phyloP scores from a whole-genome alignment of 1,284 basidiomycete species.

The Kwoniella shivajii region DNA sequence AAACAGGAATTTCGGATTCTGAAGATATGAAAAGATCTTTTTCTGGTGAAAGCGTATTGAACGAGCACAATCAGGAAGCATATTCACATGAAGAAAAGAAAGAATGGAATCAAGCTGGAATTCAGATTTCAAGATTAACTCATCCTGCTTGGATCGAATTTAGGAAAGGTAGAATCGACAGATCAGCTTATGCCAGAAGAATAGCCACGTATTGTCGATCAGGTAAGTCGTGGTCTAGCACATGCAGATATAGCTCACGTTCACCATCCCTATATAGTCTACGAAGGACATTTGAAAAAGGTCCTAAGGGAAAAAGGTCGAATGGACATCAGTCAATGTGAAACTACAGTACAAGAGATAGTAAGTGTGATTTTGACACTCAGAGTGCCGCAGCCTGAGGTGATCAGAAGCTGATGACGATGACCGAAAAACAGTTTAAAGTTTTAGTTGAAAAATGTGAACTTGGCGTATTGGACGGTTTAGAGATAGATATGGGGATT shows the following conservation, averaged over 20 bases:
- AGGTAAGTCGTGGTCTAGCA: slow-evolving; percentile 12
- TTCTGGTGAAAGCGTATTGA: neutral
- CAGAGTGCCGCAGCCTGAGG: neutral
- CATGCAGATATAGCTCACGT: neutral
- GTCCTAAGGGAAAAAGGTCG: slow-evolving; percentile 25
- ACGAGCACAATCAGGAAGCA: neutral
- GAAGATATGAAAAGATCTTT: neutral
- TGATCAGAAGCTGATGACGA: too few relatives aligned
- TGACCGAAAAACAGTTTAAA: slow-evolving; percentile 20
- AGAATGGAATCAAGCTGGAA: slow-evolving; percentile 27
- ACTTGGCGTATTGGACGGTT: slow-evolving; percentile 22
- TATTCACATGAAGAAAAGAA: slow-evolving; percentile 17
- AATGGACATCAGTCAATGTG: slow-evolving; percentile 30
- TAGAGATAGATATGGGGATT: slow-evolving; percentile 28
- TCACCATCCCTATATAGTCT: slow-evolving; percentile 17
- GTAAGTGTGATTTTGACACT: slow-evolving; percentile 10
- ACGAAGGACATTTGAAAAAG: slow-evolving; percentile 29
- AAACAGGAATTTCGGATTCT: too few relatives aligned
- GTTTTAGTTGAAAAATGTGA: slow-evolving; percentile 32
- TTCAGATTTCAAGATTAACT: slow-evolving; percentile 20
- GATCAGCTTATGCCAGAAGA: slow-evolving; percentile 23
- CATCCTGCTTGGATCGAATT: slow-evolving; percentile 32
- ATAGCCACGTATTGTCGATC: slow-evolving; percentile 21
- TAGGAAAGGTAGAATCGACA: slow-evolving; percentile 23
- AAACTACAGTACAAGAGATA: slow-evolving; percentile 27